Base-by-base conservation (phyloP, 1,284 basidiomycete genomes). In the Filobasidium uniguttulatum region DNA sequence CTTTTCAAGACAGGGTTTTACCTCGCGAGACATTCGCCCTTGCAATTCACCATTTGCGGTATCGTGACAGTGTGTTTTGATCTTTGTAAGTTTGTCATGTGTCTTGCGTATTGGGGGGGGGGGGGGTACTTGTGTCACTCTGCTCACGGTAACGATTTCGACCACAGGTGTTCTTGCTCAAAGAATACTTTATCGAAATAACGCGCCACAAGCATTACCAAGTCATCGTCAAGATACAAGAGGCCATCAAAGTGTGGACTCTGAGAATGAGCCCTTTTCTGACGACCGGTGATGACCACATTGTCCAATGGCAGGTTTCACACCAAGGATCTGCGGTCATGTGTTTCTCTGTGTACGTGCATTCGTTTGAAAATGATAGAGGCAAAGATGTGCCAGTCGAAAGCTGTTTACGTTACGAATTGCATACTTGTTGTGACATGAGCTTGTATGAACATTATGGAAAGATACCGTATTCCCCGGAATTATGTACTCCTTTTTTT, bases 1-100 rank as follows among this genome's bases (percentile, higher is more conserved):
- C 31, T 58, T 2, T 72, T 66, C 62, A 72, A 72, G 66, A 70
- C 70, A 15, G 58, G 55, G 1, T 72, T 72, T 60, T 71, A 72
- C 46, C 73, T 74, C 54, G 54, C 71, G 28, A 58, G 70, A 5
- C 60, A 66, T 9, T 71, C 71, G 37, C 62, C 67, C 1, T 61
- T 72, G 44, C 73, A 73, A 47, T 72, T 73, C 65, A 68, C 69
- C 46, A 62, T 69, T 19, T 66, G 68, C 6, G 65, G 62, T n/a
- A 62, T 67, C 52, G 57, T 69, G 52, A 67, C 66, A 3, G 48
- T 68, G 17, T 64, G 63, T 51, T 67, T 64, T 64, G 67, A 69
- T 50, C 41, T 58, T 30, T 66, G 65, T 67, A 5, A 30, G 46
- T 28, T 3, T 6, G 38, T 34, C 17, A 12, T 9, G 5, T 5